Percentiles rank a stretch among this genome's conserved stretches.
Conservation (phyloP, 192 early-diverging fungal species). For the Dispira simplex region DNA sequence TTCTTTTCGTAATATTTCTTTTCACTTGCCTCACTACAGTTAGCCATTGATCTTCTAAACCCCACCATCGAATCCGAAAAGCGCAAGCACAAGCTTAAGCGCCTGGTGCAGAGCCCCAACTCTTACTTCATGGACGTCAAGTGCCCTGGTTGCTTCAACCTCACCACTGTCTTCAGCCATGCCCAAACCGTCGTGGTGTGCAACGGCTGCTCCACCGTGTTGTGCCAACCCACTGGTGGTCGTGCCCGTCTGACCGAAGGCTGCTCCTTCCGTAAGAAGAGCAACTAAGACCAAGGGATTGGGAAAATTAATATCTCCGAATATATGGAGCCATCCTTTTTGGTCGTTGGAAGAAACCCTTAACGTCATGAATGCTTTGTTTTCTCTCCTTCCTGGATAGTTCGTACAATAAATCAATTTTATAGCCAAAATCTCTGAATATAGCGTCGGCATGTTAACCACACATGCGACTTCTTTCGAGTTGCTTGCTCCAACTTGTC, state of each 20-base stretch:
- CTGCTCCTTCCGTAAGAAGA: conserved; percentile 74
- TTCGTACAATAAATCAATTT: too few species aligned
- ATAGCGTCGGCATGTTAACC: too few species aligned
- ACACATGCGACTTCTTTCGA: too few species aligned
- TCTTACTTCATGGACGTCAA: conserved; percentile 99
- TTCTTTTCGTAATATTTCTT: not conserved
- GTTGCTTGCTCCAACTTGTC: too few species aligned
- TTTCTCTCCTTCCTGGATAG: too few species aligned
- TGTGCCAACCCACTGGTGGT: conserved; percentile 99
- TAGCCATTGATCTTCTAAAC: conserved; percentile 92
- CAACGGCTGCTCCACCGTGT: conserved; percentile 87
- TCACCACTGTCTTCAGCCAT: conserved; percentile 99
- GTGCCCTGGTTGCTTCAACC: conserved; percentile 89
- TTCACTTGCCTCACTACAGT: conserved; percentile 27
- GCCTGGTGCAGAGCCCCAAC: conserved; percentile 91
- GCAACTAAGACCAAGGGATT: conserved; percentile 28
- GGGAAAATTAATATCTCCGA: too few species aligned
- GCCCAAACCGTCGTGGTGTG: conserved; percentile 98
- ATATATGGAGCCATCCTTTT: too few species aligned
- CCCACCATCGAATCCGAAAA: conserved; percentile 61
- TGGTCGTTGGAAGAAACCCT: too few species aligned
- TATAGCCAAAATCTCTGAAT: too few species aligned
- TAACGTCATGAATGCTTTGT: too few species aligned
- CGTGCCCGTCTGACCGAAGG: conserved; percentile 93
- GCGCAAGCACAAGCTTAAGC: conserved; percentile 88